Conservation (phyloP, 345 rosid species). For the Chamaenerion angustifolium region DNA sequence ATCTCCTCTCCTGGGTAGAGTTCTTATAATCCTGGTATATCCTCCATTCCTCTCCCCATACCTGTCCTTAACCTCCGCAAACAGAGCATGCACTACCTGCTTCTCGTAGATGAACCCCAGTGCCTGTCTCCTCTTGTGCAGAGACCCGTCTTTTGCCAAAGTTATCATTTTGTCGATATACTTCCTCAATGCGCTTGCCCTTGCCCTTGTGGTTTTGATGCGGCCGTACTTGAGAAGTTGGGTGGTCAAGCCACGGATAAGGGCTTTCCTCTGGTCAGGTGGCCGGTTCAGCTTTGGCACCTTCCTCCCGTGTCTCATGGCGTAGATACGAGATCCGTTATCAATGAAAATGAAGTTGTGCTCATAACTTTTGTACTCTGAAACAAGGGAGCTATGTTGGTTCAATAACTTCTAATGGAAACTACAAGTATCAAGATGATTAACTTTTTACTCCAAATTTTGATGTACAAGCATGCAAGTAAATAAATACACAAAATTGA, state of each 20-base stretch:
- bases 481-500: too few species aligned
- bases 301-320: conserved; percentile 78
- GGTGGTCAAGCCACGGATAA: conserved; percentile 79
- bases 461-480: too few species aligned
- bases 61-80: conserved; percentile 71
- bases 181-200: conserved; percentile 85
- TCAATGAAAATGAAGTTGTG: conserved; percentile 28
- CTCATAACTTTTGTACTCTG: conserved; percentile 39
- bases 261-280: conserved; percentile 77
- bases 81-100: conserved; percentile 82
- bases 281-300: conserved; percentile 92
- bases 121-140: conserved; percentile 87
- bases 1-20: conserved; percentile 89
- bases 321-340: conserved; percentile 49
- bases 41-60: conserved; percentile 92
- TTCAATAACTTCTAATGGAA: too few species aligned
- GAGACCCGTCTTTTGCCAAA: conserved; percentile 72
- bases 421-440: too few species aligned
- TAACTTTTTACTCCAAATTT: too few species aligned
- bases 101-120: conserved; percentile 78
- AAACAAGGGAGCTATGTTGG: neutral
- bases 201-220: conserved; percentile 75
- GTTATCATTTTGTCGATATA: conserved; percentile 91
- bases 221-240: conserved; percentile 85
- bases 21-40: conserved; percentile 81